Evolutionary conservation across 345 rosid species (phyloP).

Genomic region (Euphorbia pulcherrima): DNA sequence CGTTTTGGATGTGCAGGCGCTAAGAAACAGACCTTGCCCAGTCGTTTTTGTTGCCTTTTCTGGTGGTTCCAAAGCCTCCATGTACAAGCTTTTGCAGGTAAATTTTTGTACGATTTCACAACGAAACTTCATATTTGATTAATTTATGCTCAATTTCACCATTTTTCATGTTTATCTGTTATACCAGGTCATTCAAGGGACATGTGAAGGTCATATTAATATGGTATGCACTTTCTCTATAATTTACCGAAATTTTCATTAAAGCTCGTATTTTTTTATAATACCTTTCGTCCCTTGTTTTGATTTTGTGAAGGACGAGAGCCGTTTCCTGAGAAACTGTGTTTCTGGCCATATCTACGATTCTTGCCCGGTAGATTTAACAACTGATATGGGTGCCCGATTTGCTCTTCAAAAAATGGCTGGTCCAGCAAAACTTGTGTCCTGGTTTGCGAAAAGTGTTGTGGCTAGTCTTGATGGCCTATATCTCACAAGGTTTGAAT

Average conservation of each 20-base stretch:
- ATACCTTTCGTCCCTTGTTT: constrained; percentile 2
- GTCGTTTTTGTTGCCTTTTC: constrained; percentile 75
- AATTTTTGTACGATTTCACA: background rate
- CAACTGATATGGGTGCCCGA: constrained; percentile 66
- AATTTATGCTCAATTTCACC: background rate
- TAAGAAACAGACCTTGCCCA: constrained; percentile 62
- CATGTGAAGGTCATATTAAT: constrained; percentile 55
- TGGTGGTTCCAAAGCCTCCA: constrained; percentile 84
- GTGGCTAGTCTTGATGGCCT: constrained; percentile 75
- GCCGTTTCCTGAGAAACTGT: constrained; percentile 65
- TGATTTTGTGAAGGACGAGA: constrained; percentile 53
- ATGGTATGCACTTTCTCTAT: constrained; percentile 34
- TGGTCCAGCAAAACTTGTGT: constrained; percentile 60
- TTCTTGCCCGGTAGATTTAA: constrained; percentile 83
- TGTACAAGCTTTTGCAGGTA: constrained; percentile 88
- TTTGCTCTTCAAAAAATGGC: constrained; percentile 66
- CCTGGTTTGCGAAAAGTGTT: constrained; percentile 77
- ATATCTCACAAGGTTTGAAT: constrained; percentile 76
- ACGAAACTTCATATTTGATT: background rate
- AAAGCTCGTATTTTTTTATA: constrained; percentile 4
- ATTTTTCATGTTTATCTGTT: background rate
- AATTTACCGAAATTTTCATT: background rate
- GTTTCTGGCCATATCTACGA: constrained; percentile 82
- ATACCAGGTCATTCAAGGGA: constrained; percentile 52
- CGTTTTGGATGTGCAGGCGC: constrained; percentile 39